Base-by-base conservation (phyloP, 2,329 filamentous ascomycete species). In the Penicillium sp. region DNA sequence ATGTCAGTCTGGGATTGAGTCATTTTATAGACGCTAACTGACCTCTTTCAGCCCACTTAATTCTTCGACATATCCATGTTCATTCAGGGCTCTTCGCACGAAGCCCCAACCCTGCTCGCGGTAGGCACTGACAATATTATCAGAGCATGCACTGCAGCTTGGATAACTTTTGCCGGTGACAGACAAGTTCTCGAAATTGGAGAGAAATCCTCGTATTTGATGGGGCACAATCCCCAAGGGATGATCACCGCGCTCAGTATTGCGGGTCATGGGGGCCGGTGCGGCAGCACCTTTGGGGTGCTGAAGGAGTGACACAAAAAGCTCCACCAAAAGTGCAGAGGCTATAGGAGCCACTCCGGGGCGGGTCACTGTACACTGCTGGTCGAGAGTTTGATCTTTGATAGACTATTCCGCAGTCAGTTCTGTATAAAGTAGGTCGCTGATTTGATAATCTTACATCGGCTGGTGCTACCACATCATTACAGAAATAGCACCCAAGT, bases 401-500 rank as follows among this genome's bases (percentile, higher is more conserved):
- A 96, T 84, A 2, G 91, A 96, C 90, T 96, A 67, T 46, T 57
- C 28, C n/a, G 36, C 41, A 35, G 55, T 65, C 53, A 65, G 60
- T 45, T 28, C 14, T 48, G 53, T 41, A 50, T 55, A 58, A 62
- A 57, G 61, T 49, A 36, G 40, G 57, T 26, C 2, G 47, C 44
- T 40, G 35, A 28, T 46, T 40, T 19, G 17, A 17, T 19, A 40
- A 35, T 82, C 88, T 85, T 78, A 96, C 92, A 77, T 97, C 91
- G 59, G 88, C 88, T 22, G 94, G 94, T 7, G 93, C 90, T 47
- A 97, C 93, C 26, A 99, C 93, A 71, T 99, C 94, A 67, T 96
- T 97, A 77, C 94, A 99, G 75, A 97, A 99, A 73, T 99, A 99
- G 75, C 94, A 99, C 10, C 94, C 94, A 26, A 97, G 80, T 26